Evolutionary conservation across 1,139 yeast genomes (phyloP), one percentile per base, ranked within the genome.

Genomic region (Saccharomyces hybrid): DNA sequence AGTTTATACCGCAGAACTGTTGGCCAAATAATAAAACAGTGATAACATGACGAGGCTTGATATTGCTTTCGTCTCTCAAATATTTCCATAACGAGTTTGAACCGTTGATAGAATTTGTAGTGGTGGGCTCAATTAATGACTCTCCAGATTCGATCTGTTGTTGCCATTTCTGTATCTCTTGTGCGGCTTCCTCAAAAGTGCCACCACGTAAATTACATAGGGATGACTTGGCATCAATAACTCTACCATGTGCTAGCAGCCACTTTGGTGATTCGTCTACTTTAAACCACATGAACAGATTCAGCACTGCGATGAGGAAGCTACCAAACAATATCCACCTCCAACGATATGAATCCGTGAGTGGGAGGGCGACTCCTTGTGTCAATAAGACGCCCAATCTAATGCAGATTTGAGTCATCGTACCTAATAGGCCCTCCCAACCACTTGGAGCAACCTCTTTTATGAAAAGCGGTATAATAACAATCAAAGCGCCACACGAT

Each of bases 1-100:
- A 83, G 70, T 93, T 93, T 67, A 91, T 87, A 26, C 99, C 99
- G 62, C 91, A 84, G 58, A 91, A 80, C 69, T 93, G 99, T 71
- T 91, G 98, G 27, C 90, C 84, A 13, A 84, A 74, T 77, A 90
- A 80, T 34, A 89, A 78, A 2, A 88, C 83, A 0, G 90, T 81
- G 3, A 90, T 86, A 0, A 84, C 88, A 41, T 79, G 64, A 50
- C 83, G 74, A 7, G 95, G 83, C 51, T 78, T 80, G 48, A 74
- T 70, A 68, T 78, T 88, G 50, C 73, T 77, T 0, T 80, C 72
- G 14, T 77, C 73, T 1, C 75, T 73, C 49, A 85, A 64, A 66
- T 88, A 90, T 19, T 71, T 66, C 55, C 57, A 69, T 49, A 68
- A 59, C 0, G 72, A 50, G 41, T 57, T 58, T 2, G 58, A 51